These are phyloP conservation scores for Ganoderma resinaceum DNA, from an alignment of 1,284 basidiomycete species.

Conservation along the genomic window DNA sequence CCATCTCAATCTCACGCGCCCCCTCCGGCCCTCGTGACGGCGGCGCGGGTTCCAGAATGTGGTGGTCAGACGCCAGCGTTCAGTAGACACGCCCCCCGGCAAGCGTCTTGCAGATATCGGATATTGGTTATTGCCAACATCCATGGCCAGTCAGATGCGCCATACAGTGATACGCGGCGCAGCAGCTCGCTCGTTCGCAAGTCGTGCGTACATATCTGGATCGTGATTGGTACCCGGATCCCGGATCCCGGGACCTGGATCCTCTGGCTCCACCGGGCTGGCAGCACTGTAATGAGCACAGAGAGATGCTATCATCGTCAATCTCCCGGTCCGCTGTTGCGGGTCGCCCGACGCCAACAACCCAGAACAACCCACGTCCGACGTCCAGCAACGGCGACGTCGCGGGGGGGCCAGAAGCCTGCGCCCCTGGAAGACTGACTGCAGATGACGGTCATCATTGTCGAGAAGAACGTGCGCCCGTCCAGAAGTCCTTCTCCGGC, in stretches of 20 bases:
- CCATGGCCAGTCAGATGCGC: neutral
- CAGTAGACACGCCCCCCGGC: slow-evolving; percentile 22
- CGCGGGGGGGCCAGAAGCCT: too few species aligned
- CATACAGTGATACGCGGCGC: neutral
- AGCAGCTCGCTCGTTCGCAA: neutral
- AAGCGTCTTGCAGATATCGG: neutral
- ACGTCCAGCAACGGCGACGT: too few species aligned
- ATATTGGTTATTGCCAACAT: neutral
- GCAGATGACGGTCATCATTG: neutral
- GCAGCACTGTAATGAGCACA: neutral
- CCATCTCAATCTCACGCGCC: neutral
- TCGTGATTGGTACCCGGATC: neutral
- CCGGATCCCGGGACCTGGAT: too few species aligned
- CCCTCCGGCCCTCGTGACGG: neutral
- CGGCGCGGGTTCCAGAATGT: neutral
- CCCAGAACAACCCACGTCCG: too few species aligned
- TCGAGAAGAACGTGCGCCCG: neutral
- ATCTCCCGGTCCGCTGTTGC: neutral
- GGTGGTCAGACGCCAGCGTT: slow-evolving; percentile 22
- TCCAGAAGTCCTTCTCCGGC: neutral
- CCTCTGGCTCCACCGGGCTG: too few species aligned
- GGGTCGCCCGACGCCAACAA: too few species aligned
- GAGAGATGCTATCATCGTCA: too few species aligned
- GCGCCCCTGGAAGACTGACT: too few species aligned
- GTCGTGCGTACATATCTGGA: too few species aligned